A percentile compares a stretch with the other conserved stretches of the same genome.
Evolutionary conservation across 768 basidiomycete species (phyloP).

Genomic region (Pleurotus eryngii): DNA sequence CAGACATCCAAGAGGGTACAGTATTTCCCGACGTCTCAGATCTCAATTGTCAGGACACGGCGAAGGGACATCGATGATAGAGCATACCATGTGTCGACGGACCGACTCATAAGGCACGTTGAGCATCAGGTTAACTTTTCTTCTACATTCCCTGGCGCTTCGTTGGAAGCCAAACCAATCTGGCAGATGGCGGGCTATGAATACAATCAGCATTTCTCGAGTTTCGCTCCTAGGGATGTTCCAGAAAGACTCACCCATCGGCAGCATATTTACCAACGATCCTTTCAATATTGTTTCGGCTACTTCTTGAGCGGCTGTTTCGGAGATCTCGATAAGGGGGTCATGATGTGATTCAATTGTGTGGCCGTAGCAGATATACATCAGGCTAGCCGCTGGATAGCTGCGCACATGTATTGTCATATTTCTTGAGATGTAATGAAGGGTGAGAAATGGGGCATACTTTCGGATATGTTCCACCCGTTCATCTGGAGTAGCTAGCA

Average conservation of each 20-base stretch:
- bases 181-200: neutral
- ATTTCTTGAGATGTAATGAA: no score
- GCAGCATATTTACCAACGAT: neutral
- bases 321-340: conserved; percentile 1
- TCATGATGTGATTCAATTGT: neutral
- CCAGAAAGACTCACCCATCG: neutral
- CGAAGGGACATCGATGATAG: no score
- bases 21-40: neutral
- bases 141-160: neutral
- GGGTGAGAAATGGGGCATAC: conserved; percentile 13
- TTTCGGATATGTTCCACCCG: conserved; percentile 23
- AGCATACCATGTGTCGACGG: conserved; percentile 2
- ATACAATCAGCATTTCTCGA: no score
- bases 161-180: conserved; percentile 5
- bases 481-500: conserved; percentile 21
- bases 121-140: neutral
- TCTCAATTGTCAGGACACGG: no score
- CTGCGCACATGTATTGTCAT: neutral
- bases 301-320: neutral
- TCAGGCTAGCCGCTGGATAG: neutral
- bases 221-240: no score
- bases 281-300: conserved; percentile 1
- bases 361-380: conserved; percentile 3
- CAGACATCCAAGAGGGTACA: conserved; percentile 2
- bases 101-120: conserved; percentile 2